Base-by-base conservation (phyloP, 163 green algal genomes). In the Coccomyxa subellipsoidea region DNA sequence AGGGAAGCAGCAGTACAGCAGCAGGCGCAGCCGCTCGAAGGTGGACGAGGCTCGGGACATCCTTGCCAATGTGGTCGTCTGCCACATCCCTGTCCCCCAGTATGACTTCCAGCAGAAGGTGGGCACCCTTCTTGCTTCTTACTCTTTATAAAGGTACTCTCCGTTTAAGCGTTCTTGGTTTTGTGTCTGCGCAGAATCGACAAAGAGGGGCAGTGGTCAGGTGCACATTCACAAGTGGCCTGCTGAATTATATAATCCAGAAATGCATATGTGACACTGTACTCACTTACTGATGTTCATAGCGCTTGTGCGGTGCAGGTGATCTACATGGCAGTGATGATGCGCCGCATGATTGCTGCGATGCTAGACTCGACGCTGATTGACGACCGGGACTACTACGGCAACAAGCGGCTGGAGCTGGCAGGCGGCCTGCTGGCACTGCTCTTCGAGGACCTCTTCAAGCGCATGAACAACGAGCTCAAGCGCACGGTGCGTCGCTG, bases 401-500 rank as follows among this genome's bases (percentile, higher is more conserved):
- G 97, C 84, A 99, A 99, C 93, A 99, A 99, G 89, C 86, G 90
- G 12, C 84, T 99, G 83, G 97, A 99, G 91, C 92, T 99, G 80
- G 95, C 97, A 37, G 96, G 97, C 27, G 94, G 96, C 37, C 92
- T 98, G 85, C 88, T 99, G 73, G 94, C 94, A 10, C 90, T 99
- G 85, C 91, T 99, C 79, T 99, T 99, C 89, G 97, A 99, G 92
- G 97, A 99, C 87, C 89, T 99, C 79, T 99, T 99, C 91, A 99
- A 99, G 90, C 90, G 85, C 69, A 87, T 99, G 53, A 98, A 97
- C 89, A 85, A 82, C 10, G 97, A 99, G 77, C 85, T 99, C 7
- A 96, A 95, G 86, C 88, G 91, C 53, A 37, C 38, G 69, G 80
- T 81, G 21, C 27, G 76, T 15, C 27, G 18, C 76, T 80, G 35